Conservation (phyloP, 2,329 filamentous ascomycete species). For the Penicillium sp. region DNA sequence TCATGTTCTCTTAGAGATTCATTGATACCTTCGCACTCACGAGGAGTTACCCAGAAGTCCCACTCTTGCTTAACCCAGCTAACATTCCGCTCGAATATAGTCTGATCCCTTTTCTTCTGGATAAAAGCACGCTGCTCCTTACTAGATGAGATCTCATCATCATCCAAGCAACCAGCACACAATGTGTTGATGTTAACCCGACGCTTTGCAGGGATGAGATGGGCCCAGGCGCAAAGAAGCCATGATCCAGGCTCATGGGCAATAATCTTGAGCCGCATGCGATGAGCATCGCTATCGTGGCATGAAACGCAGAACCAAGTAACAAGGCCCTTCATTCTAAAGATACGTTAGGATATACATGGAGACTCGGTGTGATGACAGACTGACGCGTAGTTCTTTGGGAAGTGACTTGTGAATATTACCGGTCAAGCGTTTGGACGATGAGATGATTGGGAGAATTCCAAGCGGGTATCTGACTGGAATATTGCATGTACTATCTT, state of each 20-base stretch:
- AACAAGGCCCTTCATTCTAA: neutral
- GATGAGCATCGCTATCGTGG: neutral
- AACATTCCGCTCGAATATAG: neutral
- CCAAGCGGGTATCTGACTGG: no score
- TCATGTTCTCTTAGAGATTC: neutral
- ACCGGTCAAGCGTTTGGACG: no score
- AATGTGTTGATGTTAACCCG: neutral
- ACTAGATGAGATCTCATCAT: neutral
- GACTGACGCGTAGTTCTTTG: no score
- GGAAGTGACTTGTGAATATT: no score
- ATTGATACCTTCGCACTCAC: neutral
- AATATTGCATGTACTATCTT: no score
- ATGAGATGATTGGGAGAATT: no score
- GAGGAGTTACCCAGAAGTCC: neutral
- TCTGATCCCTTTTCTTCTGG: neutral
- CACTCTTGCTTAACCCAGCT: neutral
- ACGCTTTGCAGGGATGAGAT: neutral
- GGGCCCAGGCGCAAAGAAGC: neutral
- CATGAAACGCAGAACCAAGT: neutral
- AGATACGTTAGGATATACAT: neutral
- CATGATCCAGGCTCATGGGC: neutral
- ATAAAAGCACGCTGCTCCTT: neutral
- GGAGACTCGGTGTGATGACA: no score
- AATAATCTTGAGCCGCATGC: neutral
- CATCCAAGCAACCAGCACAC: neutral